Evolutionary conservation across 192 early-diverging fungal genomes (phyloP).

Genomic region (Chytriomyces sp.): DNA sequence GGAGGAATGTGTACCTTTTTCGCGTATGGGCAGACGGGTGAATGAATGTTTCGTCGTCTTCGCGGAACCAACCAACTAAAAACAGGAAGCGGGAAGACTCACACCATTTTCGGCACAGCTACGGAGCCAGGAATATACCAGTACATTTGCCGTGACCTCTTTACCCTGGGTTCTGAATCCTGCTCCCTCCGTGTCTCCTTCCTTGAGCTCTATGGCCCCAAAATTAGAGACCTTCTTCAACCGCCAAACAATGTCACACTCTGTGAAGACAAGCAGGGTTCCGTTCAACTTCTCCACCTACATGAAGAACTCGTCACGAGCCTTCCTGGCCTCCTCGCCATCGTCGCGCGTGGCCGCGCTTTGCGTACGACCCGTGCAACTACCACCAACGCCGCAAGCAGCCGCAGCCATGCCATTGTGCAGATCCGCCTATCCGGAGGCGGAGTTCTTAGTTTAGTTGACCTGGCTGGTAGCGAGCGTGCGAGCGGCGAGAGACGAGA

Average conservation of each 20-base stretch:
- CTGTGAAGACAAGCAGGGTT: constrained; percentile 37
- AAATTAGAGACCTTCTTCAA: constrained; percentile 43
- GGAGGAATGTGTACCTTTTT: constrained; percentile 44
- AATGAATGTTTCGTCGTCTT: background rate
- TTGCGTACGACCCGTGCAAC: constrained; percentile 48
- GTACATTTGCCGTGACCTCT: constrained; percentile 42
- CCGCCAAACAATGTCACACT: constrained; percentile 1
- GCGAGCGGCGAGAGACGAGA: constrained; percentile 26
- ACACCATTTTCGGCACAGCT: constrained; percentile 48
- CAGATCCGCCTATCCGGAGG: constrained; percentile 31
- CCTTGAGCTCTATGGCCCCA: constrained; percentile 47
- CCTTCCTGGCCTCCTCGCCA: background rate
- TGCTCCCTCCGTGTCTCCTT: constrained; percentile 32
- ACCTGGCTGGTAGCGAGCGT: constrained; percentile 52
- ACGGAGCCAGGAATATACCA: constrained; percentile 39
- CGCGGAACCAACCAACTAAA: background rate
- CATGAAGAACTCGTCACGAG: constrained; percentile 8
- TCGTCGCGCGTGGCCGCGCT: constrained; percentile 31
- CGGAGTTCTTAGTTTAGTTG: constrained; percentile 35
- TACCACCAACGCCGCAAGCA: constrained; percentile 39
- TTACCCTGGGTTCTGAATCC: constrained; percentile 15
- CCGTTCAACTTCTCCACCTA: constrained; percentile 31
- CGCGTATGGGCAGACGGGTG: constrained; percentile 50
- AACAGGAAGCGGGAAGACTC: constrained; percentile 48
- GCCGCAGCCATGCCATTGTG: constrained; percentile 47